Conservation (phyloP, 805 yeast species). For the Myxozyma geophila region DNA sequence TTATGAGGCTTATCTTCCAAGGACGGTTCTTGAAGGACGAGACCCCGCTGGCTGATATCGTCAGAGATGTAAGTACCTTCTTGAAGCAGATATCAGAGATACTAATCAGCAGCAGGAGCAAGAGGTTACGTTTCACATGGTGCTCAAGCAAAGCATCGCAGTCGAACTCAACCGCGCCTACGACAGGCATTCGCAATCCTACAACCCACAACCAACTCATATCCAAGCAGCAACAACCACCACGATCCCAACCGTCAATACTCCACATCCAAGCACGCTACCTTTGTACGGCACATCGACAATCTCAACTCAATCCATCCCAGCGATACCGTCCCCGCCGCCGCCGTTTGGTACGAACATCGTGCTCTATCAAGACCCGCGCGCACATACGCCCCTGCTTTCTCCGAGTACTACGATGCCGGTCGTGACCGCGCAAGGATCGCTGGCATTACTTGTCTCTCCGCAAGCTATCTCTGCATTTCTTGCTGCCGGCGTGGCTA, state of each 20-base stretch:
- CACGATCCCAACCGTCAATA: neutral
- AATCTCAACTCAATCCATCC: slow-evolving; percentile 17
- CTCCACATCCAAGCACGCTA: neutral
- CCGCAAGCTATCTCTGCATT: slow-evolving; percentile 30
- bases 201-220: neutral
- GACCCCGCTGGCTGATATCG: slow-evolving; percentile 12
- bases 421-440: slow-evolving; percentile 29
- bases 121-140: slow-evolving; percentile 31
- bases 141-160: slow-evolving; percentile 21
- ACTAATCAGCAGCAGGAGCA: slow-evolving; percentile 1
- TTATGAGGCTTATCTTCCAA: slow-evolving; percentile 29
- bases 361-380: slow-evolving; percentile 34
- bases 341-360: slow-evolving; percentile 33
- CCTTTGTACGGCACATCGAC: slow-evolving; percentile 19
- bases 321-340: slow-evolving; percentile 24
- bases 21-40: slow-evolving; percentile 31
- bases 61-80: slow-evolving; percentile 9
- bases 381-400: slow-evolving; percentile 21
- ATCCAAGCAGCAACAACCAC: neutral
- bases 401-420: slow-evolving; percentile 24
- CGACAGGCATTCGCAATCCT: neutral
- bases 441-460: slow-evolving; percentile 31
- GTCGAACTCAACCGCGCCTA: slow-evolving; percentile 24
- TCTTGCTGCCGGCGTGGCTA: slow-evolving; percentile 26
- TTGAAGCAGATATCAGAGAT: neutral